Percentiles rank a stretch among this genome's conserved stretches.
Conservation (phyloP, 2,329 filamentous ascomycete genomes). For the Monilinia fructicola region DNA sequence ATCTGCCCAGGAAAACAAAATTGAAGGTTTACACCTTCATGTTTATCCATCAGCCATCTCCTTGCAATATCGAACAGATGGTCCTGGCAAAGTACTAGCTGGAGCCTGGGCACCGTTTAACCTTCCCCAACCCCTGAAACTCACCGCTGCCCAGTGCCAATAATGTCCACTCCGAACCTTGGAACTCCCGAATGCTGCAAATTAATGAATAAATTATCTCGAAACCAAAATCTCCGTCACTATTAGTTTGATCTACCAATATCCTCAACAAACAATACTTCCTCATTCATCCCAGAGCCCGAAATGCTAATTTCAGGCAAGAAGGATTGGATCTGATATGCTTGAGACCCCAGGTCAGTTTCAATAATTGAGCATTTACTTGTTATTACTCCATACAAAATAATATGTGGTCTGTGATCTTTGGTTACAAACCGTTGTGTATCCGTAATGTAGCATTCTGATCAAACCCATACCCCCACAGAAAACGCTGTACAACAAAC, state of each 20-base stretch:
- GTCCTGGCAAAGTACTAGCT: conserved; percentile 15
- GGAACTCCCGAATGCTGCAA: conserved; percentile 17
- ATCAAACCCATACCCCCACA: conserved; percentile 11
- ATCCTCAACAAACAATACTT: conserved; percentile 1
- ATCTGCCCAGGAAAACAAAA: conserved; percentile 10
- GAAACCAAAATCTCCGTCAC: conserved; percentile 16
- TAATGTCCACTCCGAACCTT: conserved; percentile 3
- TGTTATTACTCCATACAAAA: conserved; percentile 17
- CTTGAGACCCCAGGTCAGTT: conserved; percentile 3
- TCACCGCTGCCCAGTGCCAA: conserved; percentile 16
- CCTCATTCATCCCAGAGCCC: conserved; percentile 12
- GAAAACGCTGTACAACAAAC: conserved; percentile 15
- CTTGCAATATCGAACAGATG: conserved; percentile 18
- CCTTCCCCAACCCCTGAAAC: conserved; percentile 16
- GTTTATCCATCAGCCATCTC: conserved; percentile 10
- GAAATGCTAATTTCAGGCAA: conserved; percentile 11
- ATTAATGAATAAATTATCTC: conserved; percentile 17
- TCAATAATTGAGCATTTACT: conserved; percentile 13
- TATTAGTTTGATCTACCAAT: conserved; percentile 12
- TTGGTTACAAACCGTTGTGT: conserved; percentile 15
- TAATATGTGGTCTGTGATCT: conserved; percentile 19
- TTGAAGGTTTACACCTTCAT: conserved; percentile 3
- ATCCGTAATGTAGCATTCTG: conserved; percentile 6
- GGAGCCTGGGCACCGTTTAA: conserved; percentile 13
- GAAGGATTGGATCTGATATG: conserved; percentile 8